phyloP scores from a whole-genome alignment of 2,329 filamentous ascomycete species.

The Sordariomycetes sp. region DNA sequence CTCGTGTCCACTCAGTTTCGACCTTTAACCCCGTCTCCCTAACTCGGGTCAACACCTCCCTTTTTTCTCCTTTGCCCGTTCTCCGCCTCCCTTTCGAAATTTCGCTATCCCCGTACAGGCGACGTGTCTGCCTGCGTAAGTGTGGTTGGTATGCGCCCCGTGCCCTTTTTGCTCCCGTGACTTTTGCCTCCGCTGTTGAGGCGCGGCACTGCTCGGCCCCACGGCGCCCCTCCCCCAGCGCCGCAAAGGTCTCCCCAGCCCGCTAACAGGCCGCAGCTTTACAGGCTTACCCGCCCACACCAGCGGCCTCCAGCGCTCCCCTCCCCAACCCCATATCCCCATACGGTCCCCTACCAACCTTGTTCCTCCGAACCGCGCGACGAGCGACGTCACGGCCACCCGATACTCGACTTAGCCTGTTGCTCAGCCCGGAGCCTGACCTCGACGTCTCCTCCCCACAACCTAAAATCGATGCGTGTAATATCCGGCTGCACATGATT shows the following conservation, averaged over 20 bases:
- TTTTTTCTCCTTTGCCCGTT: background rate
- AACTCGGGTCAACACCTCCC: background rate
- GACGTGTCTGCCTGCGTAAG: background rate
- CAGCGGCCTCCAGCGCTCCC: background rate
- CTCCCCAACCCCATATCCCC: background rate
- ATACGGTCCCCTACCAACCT: background rate
- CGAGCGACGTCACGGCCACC: background rate
- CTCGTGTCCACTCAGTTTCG: background rate
- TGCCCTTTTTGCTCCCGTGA: background rate
- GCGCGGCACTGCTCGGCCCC: background rate
- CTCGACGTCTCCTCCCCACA: background rate
- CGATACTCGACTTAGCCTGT: background rate
- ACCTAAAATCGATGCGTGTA: background rate
- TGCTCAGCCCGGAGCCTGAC: background rate
- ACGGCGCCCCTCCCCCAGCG: background rate
- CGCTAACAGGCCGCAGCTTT: background rate
- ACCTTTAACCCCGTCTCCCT: background rate
- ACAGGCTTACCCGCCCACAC: background rate
- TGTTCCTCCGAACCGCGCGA: background rate
- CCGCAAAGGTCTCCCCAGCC: background rate
- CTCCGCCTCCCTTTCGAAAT: background rate
- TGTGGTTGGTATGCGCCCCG: background rate
- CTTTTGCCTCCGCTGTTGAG: background rate
- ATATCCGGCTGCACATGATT: background rate
- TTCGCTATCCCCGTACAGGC: background rate